A percentile compares a stretch with the other conserved stretches of the same genome.
Conservation (phyloP, 2,329 filamentous ascomycete genomes). For the Zopfia rhizophila region DNA sequence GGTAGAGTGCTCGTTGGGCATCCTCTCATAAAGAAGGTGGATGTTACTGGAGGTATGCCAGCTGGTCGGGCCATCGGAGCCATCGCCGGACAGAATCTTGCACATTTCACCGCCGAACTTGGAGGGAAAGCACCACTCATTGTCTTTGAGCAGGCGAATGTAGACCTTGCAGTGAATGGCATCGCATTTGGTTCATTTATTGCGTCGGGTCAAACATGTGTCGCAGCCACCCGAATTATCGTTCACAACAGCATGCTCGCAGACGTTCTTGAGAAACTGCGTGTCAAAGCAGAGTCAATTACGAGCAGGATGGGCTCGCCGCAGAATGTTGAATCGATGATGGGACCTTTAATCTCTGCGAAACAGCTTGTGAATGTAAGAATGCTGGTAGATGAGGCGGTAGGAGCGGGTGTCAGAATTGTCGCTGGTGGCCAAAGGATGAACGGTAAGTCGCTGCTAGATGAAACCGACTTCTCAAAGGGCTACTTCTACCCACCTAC, state of each 20-base stretch:
- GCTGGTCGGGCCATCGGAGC: constrained; percentile 50
- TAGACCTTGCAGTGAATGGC: constrained; percentile 51
- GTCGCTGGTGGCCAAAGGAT: constrained; percentile 63
- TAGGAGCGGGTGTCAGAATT: constrained; percentile 51
- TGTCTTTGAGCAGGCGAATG: constrained; percentile 48
- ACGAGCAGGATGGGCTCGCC: constrained; percentile 67
- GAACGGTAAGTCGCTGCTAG: constrained; percentile 59
- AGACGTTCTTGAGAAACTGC: constrained; percentile 51
- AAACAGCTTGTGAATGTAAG: constrained; percentile 56
- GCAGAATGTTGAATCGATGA: constrained; percentile 66
- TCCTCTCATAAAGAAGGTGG: constrained; percentile 49
- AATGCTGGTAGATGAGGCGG: constrained; percentile 48
- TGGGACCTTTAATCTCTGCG: constrained; percentile 71
- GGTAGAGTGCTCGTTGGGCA: constrained; percentile 50
- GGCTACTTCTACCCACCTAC: constrained; percentile 63
- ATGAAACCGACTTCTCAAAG: constrained; percentile 63
- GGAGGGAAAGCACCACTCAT: constrained; percentile 52
- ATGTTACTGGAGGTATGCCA: constrained; percentile 51
- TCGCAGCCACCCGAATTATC: constrained; percentile 65
- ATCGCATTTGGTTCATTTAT: constrained; percentile 58
- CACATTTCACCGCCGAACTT: constrained; percentile 50
- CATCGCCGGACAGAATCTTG: constrained; percentile 47
- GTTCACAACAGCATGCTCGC: constrained; percentile 59
- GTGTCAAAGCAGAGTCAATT: constrained; percentile 62
- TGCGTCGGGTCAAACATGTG: constrained; percentile 66